Conservation (phyloP, 75 land plant species). For the Pseudotsuga menziesii region DNA sequence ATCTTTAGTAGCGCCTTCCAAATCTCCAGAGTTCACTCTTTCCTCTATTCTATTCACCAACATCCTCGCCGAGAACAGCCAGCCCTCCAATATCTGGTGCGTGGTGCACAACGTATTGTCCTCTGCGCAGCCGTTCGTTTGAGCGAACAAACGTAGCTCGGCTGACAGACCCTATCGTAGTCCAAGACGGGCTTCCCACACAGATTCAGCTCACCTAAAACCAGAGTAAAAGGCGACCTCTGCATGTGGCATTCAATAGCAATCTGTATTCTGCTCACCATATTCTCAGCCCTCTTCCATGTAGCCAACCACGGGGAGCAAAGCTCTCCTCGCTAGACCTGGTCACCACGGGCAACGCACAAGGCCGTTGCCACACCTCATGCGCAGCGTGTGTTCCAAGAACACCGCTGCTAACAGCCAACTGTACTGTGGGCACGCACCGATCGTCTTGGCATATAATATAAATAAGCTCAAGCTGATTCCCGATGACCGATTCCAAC, state of each 20-base stretch:
- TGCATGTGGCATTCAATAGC: constrained; percentile 63
- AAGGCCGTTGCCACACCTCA: constrained; percentile 61
- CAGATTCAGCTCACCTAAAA: constrained; percentile 71
- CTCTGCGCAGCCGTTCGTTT: constrained; percentile 25
- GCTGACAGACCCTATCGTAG: constrained; percentile 60
- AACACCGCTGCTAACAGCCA: constrained; percentile 18
- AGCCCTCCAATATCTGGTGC: constrained; percentile 66
- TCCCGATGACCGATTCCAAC: constrained; percentile 39
- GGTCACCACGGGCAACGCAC: constrained; percentile 36
- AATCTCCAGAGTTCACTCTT: constrained; percentile 22
- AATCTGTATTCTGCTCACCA: constrained; percentile 34
- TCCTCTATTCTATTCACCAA: constrained; percentile 31
- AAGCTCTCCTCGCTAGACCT: constrained; percentile 60
- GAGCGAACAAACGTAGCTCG: constrained; percentile 35
- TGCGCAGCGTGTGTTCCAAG: constrained; percentile 28
- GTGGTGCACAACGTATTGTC: constrained; percentile 45
- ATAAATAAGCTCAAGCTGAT: constrained; percentile 53
- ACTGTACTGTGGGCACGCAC: constrained; percentile 39
- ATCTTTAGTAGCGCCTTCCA: constrained; percentile 30
- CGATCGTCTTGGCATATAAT: constrained; percentile 42
- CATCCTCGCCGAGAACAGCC: constrained; percentile 36
- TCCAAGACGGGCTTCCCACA: constrained; percentile 52
- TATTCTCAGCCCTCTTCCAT: constrained; percentile 53
- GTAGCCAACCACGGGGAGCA: constrained; percentile 57
- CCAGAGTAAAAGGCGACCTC: constrained; percentile 59